phyloP scores from a whole-genome alignment of 805 yeast genomes.

The Barnettozyma vustinii region DNA sequence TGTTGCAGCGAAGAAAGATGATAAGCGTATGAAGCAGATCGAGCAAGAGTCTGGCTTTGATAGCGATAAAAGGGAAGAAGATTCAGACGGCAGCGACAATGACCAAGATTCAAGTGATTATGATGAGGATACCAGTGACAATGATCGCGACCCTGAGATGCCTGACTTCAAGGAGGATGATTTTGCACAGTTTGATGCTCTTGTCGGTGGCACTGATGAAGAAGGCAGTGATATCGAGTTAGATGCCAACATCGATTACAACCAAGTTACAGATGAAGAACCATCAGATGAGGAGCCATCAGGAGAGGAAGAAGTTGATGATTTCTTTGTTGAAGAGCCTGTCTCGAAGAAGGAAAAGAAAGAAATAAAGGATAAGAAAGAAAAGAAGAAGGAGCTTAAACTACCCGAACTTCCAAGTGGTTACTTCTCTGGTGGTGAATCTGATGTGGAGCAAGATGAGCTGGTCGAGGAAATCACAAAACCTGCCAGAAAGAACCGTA shows the following conservation, averaged over 20 bases:
- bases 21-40: slow-evolving; percentile 13
- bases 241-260: slow-evolving; percentile 35
- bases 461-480: slow-evolving; percentile 48
- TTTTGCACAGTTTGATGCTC: slow-evolving; percentile 24
- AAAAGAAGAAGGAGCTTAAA: slow-evolving; percentile 27
- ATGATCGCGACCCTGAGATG: slow-evolving; percentile 16
- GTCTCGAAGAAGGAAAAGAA: slow-evolving; percentile 18
- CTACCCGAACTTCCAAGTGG: slow-evolving; percentile 77
- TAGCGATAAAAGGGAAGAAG: slow-evolving; percentile 20
- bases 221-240: slow-evolving; percentile 20
- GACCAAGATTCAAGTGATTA: slow-evolving; percentile 15
- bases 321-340: slow-evolving; percentile 36
- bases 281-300: slow-evolving; percentile 31
- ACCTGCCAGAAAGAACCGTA: slow-evolving; percentile 70
- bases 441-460: slow-evolving; percentile 54
- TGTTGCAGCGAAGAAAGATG: slow-evolving; percentile 24
- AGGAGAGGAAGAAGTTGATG: slow-evolving; percentile 26
- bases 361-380: slow-evolving; percentile 29
- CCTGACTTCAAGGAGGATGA: slow-evolving; percentile 37
- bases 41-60: slow-evolving; percentile 17
- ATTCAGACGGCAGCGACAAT: slow-evolving; percentile 20
- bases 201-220: slow-evolving; percentile 17
- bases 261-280: slow-evolving; percentile 64
- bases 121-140: slow-evolving; percentile 18
- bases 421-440: slow-evolving; percentile 76